phyloP scores from a whole-genome alignment of 345 rosid genomes.

The Hibiscus mutabilis region DNA sequence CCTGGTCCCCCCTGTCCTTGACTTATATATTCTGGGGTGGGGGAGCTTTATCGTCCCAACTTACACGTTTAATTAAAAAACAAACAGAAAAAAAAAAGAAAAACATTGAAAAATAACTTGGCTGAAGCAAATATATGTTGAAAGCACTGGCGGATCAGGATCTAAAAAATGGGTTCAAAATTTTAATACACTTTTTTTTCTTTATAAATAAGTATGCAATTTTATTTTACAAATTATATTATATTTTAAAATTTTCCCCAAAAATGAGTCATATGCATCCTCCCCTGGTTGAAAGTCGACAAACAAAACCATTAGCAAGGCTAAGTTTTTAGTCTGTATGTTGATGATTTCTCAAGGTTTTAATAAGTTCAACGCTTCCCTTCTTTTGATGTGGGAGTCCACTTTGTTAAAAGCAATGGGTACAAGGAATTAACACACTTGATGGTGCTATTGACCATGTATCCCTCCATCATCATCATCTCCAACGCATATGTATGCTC shows the following conservation, averaged over 20 bases:
- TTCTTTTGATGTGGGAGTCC: constrained; percentile 14
- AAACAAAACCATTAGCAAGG: too few species aligned
- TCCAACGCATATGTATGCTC: not conserved
- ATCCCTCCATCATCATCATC: not conserved
- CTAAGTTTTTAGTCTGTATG: not conserved
- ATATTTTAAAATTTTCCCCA: too few species aligned
- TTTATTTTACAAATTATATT: too few species aligned
- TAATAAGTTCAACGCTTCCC: not conserved
- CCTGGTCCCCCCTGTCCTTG: not conserved
- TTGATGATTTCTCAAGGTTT: not conserved
- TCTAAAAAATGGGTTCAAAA: too few species aligned
- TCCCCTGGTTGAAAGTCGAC: too few species aligned
- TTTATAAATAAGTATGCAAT: too few species aligned
- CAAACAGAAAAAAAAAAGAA: not conserved
- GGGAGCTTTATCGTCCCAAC: not conserved
- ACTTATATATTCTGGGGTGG: not conserved
- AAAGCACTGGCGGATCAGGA: too few species aligned
- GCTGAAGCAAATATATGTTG: too few species aligned
- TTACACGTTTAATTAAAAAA: not conserved
- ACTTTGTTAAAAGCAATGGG: constrained; percentile 6
- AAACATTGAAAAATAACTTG: not conserved
- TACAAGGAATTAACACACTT: constrained; percentile 3
- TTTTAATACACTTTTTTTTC: too few species aligned
- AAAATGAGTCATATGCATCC: too few species aligned
- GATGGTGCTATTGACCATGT: constrained; percentile 11